Evolutionary conservation across 306 rosid genomes (phyloP).

Genomic region (Ammopiptanthus mongolicus): DNA sequence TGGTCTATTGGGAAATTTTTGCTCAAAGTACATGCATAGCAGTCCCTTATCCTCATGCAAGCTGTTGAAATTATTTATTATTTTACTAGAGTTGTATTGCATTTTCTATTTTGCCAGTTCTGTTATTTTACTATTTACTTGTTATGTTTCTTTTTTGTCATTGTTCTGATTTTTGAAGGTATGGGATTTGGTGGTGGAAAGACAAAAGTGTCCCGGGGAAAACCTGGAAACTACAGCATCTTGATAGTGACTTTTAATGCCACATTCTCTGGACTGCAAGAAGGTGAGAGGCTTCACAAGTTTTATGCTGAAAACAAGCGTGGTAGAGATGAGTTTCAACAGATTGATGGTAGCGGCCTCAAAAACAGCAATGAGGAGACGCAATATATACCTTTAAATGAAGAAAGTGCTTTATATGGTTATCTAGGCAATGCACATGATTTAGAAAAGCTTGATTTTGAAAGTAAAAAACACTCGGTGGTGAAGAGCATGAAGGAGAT

Average conservation of each 20-base stretch:
- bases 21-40: background rate
- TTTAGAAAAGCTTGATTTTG: conserved; percentile 31
- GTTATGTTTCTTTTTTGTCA: background rate
- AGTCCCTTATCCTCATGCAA: background rate
- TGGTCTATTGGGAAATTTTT: background rate
- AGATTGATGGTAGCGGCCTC: background rate
- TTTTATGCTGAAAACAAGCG: conserved; percentile 22
- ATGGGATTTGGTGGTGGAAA: conserved; percentile 32
- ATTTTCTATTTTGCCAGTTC: background rate
- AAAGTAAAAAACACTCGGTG: conserved; percentile 20
- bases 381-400: background rate
- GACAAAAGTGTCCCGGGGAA: conserved; percentile 28
- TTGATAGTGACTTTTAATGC: conserved; percentile 28
- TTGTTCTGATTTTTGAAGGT: conserved; percentile 13
- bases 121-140: background rate
- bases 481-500: conserved; percentile 43
- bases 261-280: conserved; percentile 32
- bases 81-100: background rate
- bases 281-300: conserved; percentile 35
- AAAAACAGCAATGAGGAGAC: background rate
- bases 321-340: conserved; percentile 22
- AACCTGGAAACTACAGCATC: conserved; percentile 27
- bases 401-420: conserved; percentile 27
- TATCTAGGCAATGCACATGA: conserved; percentile 36
- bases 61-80: background rate